phyloP scores from a whole-genome alignment of 176 grass and related monocot species.

The Triticum dicoccoides region DNA sequence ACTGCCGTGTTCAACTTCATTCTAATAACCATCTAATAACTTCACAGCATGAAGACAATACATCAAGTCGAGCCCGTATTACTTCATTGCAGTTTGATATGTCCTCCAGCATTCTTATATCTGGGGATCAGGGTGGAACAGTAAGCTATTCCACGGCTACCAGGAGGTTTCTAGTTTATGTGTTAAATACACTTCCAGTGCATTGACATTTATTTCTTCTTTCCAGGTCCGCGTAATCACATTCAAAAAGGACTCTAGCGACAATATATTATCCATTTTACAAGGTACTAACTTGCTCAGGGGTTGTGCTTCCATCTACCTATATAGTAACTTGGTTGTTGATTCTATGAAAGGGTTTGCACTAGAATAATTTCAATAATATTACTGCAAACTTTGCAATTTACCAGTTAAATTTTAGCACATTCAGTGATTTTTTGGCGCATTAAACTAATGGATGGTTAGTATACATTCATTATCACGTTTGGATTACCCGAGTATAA shows the following conservation, averaged over 20 bases:
- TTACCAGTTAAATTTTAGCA: not conserved
- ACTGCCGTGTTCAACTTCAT: conserved; percentile 2
- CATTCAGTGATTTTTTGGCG: not conserved
- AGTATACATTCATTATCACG: not conserved
- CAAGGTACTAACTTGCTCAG: conserved; percentile 52
- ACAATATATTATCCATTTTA: conserved; percentile 79
- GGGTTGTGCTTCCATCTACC: not conserved
- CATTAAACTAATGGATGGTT: not conserved
- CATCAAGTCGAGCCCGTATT: conserved; percentile 42
- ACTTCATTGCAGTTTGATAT: conserved; percentile 89
- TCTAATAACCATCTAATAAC: conserved; percentile 14
- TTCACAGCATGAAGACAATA: conserved; percentile 61
- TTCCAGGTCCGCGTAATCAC: conserved; percentile 69
- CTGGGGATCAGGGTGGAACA: conserved; percentile 62
- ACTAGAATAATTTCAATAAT: not conserved
- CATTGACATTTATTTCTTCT: conserved; percentile 17
- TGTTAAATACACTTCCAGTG: conserved; percentile 20
- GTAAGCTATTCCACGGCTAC: conserved; percentile 34
- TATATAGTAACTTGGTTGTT: conserved; percentile 11
- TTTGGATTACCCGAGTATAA: not conserved
- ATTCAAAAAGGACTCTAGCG: conserved; percentile 72
- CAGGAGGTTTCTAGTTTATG: not conserved
- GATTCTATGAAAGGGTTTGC: not conserved
- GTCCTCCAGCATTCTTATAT: conserved; percentile 69
- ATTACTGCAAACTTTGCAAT: not conserved